phyloP scores from a whole-genome alignment of 192 early-diverging fungal species.

The Linderina pennispora region DNA sequence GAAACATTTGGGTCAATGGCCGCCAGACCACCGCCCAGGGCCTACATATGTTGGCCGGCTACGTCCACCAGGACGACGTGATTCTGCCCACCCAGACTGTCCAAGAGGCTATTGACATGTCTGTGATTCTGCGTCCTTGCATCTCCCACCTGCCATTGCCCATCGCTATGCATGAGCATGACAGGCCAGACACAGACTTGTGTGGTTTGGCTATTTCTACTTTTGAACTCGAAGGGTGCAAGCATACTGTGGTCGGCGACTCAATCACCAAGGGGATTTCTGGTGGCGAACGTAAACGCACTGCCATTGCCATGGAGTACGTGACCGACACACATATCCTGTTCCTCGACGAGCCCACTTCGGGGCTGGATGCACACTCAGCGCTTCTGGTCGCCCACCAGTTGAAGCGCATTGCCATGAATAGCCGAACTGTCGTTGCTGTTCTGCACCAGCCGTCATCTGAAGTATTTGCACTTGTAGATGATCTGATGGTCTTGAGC shows the following conservation, averaged over 20 bases:
- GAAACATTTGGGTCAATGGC: conserved; percentile 56
- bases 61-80: conserved; percentile 57
- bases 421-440: conserved; percentile 38
- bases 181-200: no score
- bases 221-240: conserved; percentile 58
- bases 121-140: conserved; percentile 51
- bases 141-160: no score
- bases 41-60: conserved; percentile 51
- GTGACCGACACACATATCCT: conserved; percentile 62
- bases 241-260: conserved; percentile 62
- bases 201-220: conserved; percentile 57
- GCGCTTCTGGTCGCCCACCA: conserved; percentile 47
- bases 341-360: conserved; percentile 69
- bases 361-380: conserved; percentile 57
- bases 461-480: conserved; percentile 58
- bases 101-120: conserved; percentile 69
- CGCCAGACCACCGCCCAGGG: conserved; percentile 42
- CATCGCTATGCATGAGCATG: no score
- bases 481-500: conserved; percentile 60
- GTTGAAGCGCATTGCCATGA: conserved; percentile 37
- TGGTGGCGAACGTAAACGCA: conserved; percentile 70
- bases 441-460: conserved; percentile 53
- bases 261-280: conserved; percentile 59
- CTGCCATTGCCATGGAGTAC: conserved; percentile 68
- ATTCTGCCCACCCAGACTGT: conserved; percentile 67